Evolutionary conservation across 495 filamentous ascomycete species (phyloP), one percentile per base, ranked within the genome.

Genomic region (Tetracladium marchalianum): DNA sequence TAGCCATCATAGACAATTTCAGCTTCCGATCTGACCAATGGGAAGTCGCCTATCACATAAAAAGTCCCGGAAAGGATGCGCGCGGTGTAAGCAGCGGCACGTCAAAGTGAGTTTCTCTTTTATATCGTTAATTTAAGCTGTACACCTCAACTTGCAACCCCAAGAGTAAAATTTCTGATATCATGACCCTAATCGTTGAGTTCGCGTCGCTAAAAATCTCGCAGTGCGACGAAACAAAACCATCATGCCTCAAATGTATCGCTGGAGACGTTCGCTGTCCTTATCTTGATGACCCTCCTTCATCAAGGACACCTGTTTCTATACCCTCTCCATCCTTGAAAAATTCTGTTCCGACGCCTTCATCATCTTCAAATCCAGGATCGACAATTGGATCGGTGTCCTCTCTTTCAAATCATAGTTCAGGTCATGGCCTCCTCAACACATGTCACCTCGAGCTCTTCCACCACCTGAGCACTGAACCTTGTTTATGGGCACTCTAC

Each of bases 201-300:
- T 27, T 27, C 22, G 22, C 22, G 3, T 27, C 22, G 22, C 7
- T 27, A 7, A 27, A 3, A 7, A 7, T 27, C 22, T 27, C 22
- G 3, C 22, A 66, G 50, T 66, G 64, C 47, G 62, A 63, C 18
- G 61, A 66, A 44, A 42, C 27, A 17, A 57, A 32, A 6, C 64
- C 64, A 0, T 12, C 41, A 0, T 63, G 64, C 42, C 33, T 40
- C 31, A 55, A 58, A 31, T 66, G 64, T 44, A 39, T 44, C 4
- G 46, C 47, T 10, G 44, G 51, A 10, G 37, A 47, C 8, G 54
- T 41, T 11, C 44, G 18, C 24, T 66, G 62, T 46, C 56, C 52
- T 5, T 66, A 47, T 31, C n/a, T 41, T 40, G 16, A 27, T 27
- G 22, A 27, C 7, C 22, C 22, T 7, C 3, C 22, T 3, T 27